phyloP scores from a whole-genome alignment of 176 grass and related monocot species.

The Dendrocalamus sinicus region DNA sequence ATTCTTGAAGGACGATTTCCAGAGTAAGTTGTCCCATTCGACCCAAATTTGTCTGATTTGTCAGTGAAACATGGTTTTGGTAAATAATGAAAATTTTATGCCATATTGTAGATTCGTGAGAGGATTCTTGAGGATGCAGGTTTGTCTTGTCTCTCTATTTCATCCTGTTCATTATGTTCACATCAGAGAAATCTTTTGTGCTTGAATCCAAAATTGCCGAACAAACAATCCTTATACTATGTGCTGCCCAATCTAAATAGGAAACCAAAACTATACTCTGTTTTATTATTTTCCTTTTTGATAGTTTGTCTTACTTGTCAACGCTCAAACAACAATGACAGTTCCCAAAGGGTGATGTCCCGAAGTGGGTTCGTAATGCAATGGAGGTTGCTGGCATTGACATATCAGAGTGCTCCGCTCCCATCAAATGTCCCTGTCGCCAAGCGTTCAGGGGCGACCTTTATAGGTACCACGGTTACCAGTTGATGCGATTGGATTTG shows the following conservation, averaged over 20 bases:
- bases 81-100: constrained; percentile 28
- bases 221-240: not conserved
- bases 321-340: constrained; percentile 33
- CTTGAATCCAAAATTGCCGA: constrained; percentile 4
- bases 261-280: not conserved
- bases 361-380: constrained; percentile 87
- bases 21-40: constrained; percentile 59
- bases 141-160: no score
- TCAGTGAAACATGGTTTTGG: not conserved
- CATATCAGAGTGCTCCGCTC: constrained; percentile 63
- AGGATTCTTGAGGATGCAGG: constrained; percentile 81
- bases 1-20: constrained; percentile 86
- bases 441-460: not conserved
- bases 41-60: constrained; percentile 1
- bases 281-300: not conserved
- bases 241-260: not conserved
- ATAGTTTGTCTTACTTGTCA: not conserved
- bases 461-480: not conserved
- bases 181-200: not conserved
- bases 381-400: constrained; percentile 95
- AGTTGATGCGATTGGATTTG: not conserved
- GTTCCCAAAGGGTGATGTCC: constrained; percentile 89
- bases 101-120: constrained; percentile 66
- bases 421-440: constrained; percentile 37
- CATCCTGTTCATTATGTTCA: not conserved